A percentile compares a stretch with the other conserved stretches of the same genome.
phyloP scores from a whole-genome alignment of 345 rosid genomes.

The Salix exigua region DNA sequence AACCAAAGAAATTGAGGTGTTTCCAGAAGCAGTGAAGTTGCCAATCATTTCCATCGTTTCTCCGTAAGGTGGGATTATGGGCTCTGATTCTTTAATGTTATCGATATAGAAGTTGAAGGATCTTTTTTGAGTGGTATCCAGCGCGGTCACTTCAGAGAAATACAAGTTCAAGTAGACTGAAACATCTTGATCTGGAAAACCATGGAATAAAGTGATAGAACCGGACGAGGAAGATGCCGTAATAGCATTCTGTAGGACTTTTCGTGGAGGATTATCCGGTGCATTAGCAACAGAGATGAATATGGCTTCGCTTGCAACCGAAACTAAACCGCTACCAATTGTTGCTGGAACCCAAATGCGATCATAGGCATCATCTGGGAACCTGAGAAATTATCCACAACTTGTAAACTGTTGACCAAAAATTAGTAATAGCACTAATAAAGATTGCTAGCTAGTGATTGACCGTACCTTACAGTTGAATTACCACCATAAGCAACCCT shows the following conservation, averaged over 20 bases:
- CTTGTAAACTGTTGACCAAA: no score
- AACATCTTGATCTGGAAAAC: conserved; percentile 18
- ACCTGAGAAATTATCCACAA: conserved; percentile 9
- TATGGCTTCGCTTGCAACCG: conserved; percentile 17
- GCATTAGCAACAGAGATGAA: background rate
- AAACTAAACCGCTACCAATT: background rate
- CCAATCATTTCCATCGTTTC: conserved; percentile 11
- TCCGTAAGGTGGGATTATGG: conserved; percentile 33
- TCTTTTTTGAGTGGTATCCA: conserved; percentile 30
- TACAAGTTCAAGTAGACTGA: conserved; percentile 35
- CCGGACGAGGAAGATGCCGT: conserved; percentile 17
- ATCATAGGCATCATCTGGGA: conserved; percentile 26
- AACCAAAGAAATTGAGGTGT: conserved; percentile 27
- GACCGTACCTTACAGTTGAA: background rate
- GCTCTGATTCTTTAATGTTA: background rate
- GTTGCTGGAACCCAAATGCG: conserved; percentile 40
- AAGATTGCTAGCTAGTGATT: background rate
- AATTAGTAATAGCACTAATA: no score
- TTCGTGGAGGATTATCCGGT: conserved; percentile 34
- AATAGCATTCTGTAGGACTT: conserved; percentile 34
- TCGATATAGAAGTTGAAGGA: conserved; percentile 28
- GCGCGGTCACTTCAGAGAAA: conserved; percentile 42
- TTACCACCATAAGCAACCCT: conserved; percentile 16
- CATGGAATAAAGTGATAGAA: background rate
- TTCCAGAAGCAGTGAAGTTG: conserved; percentile 27